Evolutionary conservation across 1,139 yeast species (phyloP).

Genomic region (Entelexis paramagnoliae): DNA sequence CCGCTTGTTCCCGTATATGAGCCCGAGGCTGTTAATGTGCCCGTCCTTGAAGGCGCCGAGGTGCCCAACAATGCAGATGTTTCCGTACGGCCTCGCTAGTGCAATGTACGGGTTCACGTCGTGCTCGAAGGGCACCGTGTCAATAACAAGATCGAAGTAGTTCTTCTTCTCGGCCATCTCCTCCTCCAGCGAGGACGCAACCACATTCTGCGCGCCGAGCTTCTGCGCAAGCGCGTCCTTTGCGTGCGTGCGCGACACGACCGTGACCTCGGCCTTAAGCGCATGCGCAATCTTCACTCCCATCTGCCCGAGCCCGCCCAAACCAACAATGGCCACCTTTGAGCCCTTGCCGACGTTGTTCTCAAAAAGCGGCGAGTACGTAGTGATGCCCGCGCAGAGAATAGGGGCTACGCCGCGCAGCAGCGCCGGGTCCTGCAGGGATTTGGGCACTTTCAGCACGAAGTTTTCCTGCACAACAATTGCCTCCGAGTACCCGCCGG

Average conservation of each 20-base stretch:
- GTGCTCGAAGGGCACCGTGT: constrained; percentile 27
- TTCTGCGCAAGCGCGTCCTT: constrained; percentile 20
- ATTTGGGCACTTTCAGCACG: constrained; percentile 44
- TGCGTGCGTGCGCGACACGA: constrained; percentile 18
- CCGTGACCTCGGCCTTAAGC: constrained; percentile 20
- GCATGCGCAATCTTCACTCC: constrained; percentile 45
- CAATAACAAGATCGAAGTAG: constrained; percentile 27
- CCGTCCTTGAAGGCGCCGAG: constrained; percentile 12
- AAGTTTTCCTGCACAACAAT: constrained; percentile 45
- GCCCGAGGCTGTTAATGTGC: neutral
- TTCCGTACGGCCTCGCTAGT: constrained; percentile 26
- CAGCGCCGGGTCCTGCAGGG: constrained; percentile 31
- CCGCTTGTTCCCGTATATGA: constrained; percentile 9
- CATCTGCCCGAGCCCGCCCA: constrained; percentile 47
- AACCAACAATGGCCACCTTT: constrained; percentile 44
- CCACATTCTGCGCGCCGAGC: constrained; percentile 18
- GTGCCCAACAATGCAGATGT: constrained; percentile 27
- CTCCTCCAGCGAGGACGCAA: constrained; percentile 16
- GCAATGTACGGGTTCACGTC: constrained; percentile 26
- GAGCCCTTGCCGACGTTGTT: constrained; percentile 42
- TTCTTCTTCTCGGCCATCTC: constrained; percentile 20
- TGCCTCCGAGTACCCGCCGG: constrained; percentile 56
- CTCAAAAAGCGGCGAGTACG: constrained; percentile 45
- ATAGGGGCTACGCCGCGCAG: constrained; percentile 48
- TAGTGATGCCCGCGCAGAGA: constrained; percentile 60